Conservation (phyloP, 129 eudicot species). For the Chrysanthemum lavandulifolium region DNA sequence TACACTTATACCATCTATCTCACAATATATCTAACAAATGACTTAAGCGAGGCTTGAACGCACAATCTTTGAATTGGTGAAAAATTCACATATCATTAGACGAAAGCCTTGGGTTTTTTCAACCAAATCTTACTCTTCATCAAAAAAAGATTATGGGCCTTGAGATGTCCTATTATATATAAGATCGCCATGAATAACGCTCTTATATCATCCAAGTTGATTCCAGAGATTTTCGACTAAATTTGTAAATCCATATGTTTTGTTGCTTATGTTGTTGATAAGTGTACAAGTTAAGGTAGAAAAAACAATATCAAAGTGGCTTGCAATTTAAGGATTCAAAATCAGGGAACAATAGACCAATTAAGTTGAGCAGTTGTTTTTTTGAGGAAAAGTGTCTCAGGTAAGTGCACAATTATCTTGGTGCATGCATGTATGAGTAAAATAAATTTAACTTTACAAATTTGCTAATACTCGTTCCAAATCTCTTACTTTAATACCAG, state of each 20-base stretch:
- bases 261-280: slow-evolving; percentile 21
- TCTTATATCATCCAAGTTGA: too few relatives aligned
- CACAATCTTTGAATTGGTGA: too few relatives aligned
- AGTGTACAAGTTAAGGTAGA: slow-evolving; percentile 31
- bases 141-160: too few relatives aligned
- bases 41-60: too few relatives aligned
- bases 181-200: too few relatives aligned
- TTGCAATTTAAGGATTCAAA: slow-evolving; percentile 5
- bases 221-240: too few relatives aligned
- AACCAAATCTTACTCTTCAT: too few relatives aligned
- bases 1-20: too few relatives aligned
- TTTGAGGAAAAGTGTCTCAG: slow-evolving; percentile 9
- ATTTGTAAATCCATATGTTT: neutral
- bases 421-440: slow-evolving; percentile 24
- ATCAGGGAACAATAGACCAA: slow-evolving; percentile 18
- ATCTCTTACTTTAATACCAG: neutral
- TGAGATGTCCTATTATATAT: too few relatives aligned
- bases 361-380: slow-evolving; percentile 3
- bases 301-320: slow-evolving; percentile 7
- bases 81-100: too few relatives aligned
- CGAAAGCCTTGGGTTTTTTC: too few relatives aligned
- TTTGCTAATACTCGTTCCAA: neutral
- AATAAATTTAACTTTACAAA: slow-evolving; percentile 4
- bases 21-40: too few relatives aligned
- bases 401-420: slow-evolving; percentile 25